phyloP scores from a whole-genome alignment of 1,284 basidiomycete species.

The Marasmius sp. region DNA sequence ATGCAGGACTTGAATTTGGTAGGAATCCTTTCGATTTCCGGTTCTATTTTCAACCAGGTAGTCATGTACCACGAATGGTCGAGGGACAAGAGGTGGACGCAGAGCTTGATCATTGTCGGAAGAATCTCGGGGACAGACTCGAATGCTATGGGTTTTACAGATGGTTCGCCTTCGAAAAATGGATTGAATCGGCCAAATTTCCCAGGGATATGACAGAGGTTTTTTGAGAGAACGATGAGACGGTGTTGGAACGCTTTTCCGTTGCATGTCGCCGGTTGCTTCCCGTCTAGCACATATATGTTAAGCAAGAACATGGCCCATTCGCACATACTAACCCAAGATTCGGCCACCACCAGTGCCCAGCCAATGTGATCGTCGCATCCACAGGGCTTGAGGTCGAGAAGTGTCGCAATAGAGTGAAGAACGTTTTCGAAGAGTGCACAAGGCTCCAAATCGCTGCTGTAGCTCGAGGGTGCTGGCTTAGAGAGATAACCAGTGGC shows the following conservation, averaged over 20 bases:
- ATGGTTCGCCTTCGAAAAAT: not conserved
- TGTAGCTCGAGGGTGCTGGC: not conserved
- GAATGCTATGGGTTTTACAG: not conserved
- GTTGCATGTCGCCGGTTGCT: not conserved
- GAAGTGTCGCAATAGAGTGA: not conserved
- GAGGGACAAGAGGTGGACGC: not conserved
- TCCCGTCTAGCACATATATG: not conserved
- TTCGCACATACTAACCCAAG: not conserved
- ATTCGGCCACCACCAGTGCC: not conserved
- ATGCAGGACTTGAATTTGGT: not conserved
- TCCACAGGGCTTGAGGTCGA: not conserved
- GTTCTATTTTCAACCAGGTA: not conserved
- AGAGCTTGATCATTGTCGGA: not conserved
- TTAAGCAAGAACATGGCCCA: not conserved
- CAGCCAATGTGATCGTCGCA: not conserved
- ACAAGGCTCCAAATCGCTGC: not conserved
- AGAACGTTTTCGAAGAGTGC: not conserved
- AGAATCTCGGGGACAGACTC: not conserved
- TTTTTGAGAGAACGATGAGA: not conserved
- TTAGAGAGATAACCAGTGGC: not conserved
- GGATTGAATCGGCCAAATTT: not conserved
- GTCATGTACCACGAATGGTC: not conserved
- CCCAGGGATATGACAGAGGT: not conserved
- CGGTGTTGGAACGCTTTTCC: not conserved
- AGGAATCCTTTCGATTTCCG: not conserved